Evolutionary conservation across 768 basidiomycete species (phyloP).

Genomic region (Gloeopeniophorella convolvens): DNA sequence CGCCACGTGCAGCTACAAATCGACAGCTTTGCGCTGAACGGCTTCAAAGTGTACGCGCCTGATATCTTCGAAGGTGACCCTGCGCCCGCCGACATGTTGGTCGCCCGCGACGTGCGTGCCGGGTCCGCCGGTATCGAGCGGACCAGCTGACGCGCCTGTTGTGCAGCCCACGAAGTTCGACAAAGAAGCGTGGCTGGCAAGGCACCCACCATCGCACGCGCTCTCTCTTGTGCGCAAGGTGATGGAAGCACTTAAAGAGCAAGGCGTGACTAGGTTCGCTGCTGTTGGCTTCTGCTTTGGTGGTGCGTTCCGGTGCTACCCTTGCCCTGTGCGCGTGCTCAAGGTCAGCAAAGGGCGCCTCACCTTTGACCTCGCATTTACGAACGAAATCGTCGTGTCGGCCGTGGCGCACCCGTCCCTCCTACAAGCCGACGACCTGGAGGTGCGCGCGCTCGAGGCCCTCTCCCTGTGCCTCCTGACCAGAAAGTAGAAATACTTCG

Average conservation of each 20-base stretch:
- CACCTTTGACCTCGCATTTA: constrained; percentile 57
- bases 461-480: no score
- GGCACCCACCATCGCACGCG: no score
- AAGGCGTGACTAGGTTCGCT: constrained; percentile 52
- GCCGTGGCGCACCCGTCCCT: constrained; percentile 57
- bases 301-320: constrained; percentile 33
- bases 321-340: not conserved
- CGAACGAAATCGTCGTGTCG: constrained; percentile 41
- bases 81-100: constrained; percentile 24
- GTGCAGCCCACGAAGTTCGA: constrained; percentile 39
- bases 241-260: constrained; percentile 46
- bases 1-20: constrained; percentile 25
- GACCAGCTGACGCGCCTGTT: constrained; percentile 5
- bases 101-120: not conserved
- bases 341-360: constrained; percentile 37
- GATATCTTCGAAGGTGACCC: constrained; percentile 35
- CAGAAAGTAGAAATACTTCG: constrained; percentile 42
- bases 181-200: no score
- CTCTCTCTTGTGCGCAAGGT: no score
- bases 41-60: constrained; percentile 32
- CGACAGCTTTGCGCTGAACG: constrained; percentile 35
- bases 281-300: constrained; percentile 69
- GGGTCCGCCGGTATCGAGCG: not conserved
- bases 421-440: constrained; percentile 58
- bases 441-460: constrained; percentile 41